Evolutionary conservation across 257 asterid genomes (phyloP), one percentile per base, ranked within the genome.

Genomic region (Ilex aquifolium): DNA sequence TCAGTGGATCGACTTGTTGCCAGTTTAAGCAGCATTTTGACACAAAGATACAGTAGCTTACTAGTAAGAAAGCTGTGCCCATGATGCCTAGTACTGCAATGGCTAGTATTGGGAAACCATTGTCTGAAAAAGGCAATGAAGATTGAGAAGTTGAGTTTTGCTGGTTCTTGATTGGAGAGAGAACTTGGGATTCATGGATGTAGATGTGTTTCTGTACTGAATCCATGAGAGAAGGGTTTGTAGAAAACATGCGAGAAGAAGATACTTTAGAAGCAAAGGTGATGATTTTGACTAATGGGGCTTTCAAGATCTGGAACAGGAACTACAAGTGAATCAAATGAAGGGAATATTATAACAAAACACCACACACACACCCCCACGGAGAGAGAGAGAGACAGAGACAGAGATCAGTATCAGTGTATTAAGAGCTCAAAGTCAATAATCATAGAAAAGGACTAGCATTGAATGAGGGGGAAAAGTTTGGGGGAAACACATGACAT

Each of bases 21-120:
- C 90, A 87, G 62, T 79, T 69, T 78, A 88, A 83, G 74, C 88
- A 87, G 81, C 95, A 82, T 29, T 79, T 82, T 59, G 90, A 79
- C 64, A 80, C 82, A 51, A 85, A 85, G 61, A 87, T 74, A 62
- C 85, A 83, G 79, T 87, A 90, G 74, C 87, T 82, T 66, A 90
- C 67, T 0, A 90, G 74, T 5, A 88, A 39, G 64, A 88, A 82
- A 42, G 83, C 80, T 1, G 85, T 80, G 11, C 91, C 89, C 58
- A 82, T 70, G 69, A 90, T 87, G 66, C 95, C 95, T 44, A 90
- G 16, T 10, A 83, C 66, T 0, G 90, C 88, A 15, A 90, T 59
- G 10, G 90, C 93, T 44, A 90, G 48, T 61, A 90, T 77, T n/a
- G 96, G 97, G 61, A 90, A 83, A 1, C 93, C 82, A 59, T 69